Percentiles rank a stretch among this genome's conserved stretches.
Conservation (phyloP, 257 asterid genomes). For the Prunella vulgaris region DNA sequence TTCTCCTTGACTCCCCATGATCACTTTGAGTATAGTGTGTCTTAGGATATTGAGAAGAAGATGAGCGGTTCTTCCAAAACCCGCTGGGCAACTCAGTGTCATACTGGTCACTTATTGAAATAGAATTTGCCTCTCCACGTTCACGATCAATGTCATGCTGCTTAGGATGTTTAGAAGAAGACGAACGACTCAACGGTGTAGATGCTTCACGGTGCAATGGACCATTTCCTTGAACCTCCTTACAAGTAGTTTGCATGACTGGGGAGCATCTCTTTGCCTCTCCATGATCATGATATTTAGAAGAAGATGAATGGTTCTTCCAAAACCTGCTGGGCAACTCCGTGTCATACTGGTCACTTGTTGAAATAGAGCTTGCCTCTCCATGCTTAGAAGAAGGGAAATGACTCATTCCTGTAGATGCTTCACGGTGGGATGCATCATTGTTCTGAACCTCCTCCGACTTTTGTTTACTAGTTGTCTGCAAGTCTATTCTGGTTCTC, state of each 20-base stretch:
- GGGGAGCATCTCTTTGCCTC: neutral
- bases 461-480: slow-evolving; percentile 8
- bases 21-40: neutral
- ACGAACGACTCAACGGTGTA: neutral
- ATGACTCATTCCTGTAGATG: slow-evolving; percentile 12
- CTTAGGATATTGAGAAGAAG: slow-evolving; percentile 10
- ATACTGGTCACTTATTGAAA: neutral
- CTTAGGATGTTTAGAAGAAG: slow-evolving; percentile 10
- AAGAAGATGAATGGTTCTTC: neutral
- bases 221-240: no score
- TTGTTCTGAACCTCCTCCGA: neutral
- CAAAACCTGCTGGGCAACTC: slow-evolving; percentile 6
- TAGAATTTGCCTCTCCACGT: slow-evolving; percentile 4
- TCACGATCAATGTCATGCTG: neutral
- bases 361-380: slow-evolving; percentile 2
- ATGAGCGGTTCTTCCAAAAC: slow-evolving; percentile 6
- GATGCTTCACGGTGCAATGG: neutral
- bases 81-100: slow-evolving; percentile 1
- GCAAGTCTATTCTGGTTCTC: slow-evolving; percentile 26
- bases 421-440: neutral
- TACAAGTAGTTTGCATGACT: no score
- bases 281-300: slow-evolving; percentile 18
- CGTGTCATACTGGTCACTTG: neutral
- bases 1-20: slow-evolving; percentile 3
- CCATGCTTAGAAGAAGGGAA: slow-evolving; percentile 1